Evolutionary conservation across 345 rosid species (phyloP).

Genomic region (Conringia planisiliqua): DNA sequence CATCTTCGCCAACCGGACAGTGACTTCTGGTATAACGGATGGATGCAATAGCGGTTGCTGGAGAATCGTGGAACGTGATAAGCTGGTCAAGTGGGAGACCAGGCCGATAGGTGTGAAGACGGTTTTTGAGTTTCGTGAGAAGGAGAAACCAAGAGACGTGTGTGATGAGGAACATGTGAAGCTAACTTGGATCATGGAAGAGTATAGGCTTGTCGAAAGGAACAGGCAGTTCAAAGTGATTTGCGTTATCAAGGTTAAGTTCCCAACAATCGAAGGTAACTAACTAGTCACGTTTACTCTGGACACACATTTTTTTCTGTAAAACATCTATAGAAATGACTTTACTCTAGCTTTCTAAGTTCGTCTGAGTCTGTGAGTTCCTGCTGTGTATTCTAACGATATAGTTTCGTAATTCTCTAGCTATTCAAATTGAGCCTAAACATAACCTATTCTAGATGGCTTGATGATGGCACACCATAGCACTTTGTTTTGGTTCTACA

Average conservation of each 20-base stretch:
- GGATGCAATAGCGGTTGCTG: neutral
- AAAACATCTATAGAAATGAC: too few species aligned
- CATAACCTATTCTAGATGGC: too few species aligned
- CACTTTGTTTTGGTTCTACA: conserved; percentile 51
- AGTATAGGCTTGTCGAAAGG: neutral
- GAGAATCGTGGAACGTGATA: neutral
- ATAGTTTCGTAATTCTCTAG: too few species aligned
- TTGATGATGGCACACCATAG: conserved; percentile 58
- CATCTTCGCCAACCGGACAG: neutral
- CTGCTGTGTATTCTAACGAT: too few species aligned
- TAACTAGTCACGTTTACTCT: too few species aligned
- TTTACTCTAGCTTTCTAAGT: too few species aligned
- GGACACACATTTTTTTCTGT: too few species aligned
- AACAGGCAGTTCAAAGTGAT: neutral
- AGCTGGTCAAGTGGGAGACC: neutral
- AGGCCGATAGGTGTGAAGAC: neutral
- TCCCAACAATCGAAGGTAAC: too few species aligned
- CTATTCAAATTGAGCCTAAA: too few species aligned
- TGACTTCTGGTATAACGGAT: neutral
- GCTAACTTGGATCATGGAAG: neutral
- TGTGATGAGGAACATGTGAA: neutral
- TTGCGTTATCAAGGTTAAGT: neutral
- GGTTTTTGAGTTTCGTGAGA: neutral
- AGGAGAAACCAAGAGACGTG: neutral
- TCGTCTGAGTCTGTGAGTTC: too few species aligned